These are phyloP conservation scores for Clitopilus hobsonii DNA, from an alignment of 768 basidiomycete genomes.

Conservation along the genomic window DNA sequence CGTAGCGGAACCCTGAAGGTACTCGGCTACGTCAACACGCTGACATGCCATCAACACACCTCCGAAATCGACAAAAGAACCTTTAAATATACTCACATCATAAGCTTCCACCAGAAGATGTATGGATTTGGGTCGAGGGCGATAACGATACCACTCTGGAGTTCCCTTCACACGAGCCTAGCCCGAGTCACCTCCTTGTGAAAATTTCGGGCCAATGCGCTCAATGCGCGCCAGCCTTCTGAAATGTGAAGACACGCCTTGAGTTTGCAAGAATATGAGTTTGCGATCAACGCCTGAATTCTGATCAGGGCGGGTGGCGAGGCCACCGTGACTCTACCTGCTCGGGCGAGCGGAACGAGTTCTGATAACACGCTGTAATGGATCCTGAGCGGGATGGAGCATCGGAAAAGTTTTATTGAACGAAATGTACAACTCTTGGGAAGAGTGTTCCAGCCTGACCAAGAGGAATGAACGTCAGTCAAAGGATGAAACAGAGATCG, in stretches of 20 bases:
- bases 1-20: constrained; percentile 30
- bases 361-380: background rate
- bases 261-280: background rate
- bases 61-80: background rate
- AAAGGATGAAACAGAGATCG: background rate
- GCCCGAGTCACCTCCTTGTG: background rate
- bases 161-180: background rate
- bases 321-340: background rate
- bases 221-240: background rate
- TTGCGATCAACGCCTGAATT: background rate
- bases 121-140: background rate
- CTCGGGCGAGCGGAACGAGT: background rate
- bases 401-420: background rate
- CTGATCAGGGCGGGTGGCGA: constrained; percentile 1
- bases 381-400: background rate
- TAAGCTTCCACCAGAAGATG: background rate
- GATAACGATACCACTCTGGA: background rate
- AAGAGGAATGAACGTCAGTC: background rate
- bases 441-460: background rate
- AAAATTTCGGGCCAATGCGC: background rate
- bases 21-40: constrained; percentile 32
- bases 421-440: background rate
- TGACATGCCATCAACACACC: constrained; percentile 7
- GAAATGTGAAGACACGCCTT: background rate
- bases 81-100: background rate